Conservation (phyloP, 2,329 filamentous ascomycete species). For the Fusarium cicatricum region DNA sequence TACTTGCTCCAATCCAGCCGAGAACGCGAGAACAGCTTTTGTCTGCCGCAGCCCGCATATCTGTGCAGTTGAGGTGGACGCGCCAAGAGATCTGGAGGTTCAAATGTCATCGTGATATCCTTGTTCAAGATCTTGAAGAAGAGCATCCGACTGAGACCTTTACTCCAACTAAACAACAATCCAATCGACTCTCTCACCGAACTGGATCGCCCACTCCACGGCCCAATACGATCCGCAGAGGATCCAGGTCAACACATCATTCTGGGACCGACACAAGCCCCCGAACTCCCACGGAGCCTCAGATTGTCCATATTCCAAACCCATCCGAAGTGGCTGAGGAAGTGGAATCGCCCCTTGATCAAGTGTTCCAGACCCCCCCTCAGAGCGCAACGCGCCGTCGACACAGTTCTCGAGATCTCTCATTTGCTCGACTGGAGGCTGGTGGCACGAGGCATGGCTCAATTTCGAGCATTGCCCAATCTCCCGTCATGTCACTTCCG, state of each 20-base stretch:
- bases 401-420: constrained; percentile 40
- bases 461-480: constrained; percentile 44
- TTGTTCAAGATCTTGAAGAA: constrained; percentile 85
- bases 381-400: constrained; percentile 42
- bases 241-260: constrained; percentile 41
- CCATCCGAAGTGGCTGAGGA: constrained; percentile 27
- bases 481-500: constrained; percentile 38
- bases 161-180: constrained; percentile 41
- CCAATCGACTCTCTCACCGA: constrained; percentile 33
- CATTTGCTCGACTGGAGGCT: constrained; percentile 32
- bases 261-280: constrained; percentile 39
- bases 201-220: constrained; percentile 42
- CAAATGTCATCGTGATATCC: constrained; percentile 88
- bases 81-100: constrained; percentile 92
- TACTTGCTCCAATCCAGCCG: constrained; percentile 89
- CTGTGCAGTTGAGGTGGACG: constrained; percentile 93
- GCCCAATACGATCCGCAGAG: constrained; percentile 34
- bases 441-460: constrained; percentile 43
- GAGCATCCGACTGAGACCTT: constrained; percentile 55
- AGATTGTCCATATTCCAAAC: constrained; percentile 29
- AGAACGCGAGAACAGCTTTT: constrained; percentile 88
- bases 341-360: constrained; percentile 41
- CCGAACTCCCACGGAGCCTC: constrained; percentile 40
- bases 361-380: constrained; percentile 44
- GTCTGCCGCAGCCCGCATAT: constrained; percentile 82